Evolutionary conservation across 768 basidiomycete genomes (phyloP).

Genomic region (Leccinum obscurum): DNA sequence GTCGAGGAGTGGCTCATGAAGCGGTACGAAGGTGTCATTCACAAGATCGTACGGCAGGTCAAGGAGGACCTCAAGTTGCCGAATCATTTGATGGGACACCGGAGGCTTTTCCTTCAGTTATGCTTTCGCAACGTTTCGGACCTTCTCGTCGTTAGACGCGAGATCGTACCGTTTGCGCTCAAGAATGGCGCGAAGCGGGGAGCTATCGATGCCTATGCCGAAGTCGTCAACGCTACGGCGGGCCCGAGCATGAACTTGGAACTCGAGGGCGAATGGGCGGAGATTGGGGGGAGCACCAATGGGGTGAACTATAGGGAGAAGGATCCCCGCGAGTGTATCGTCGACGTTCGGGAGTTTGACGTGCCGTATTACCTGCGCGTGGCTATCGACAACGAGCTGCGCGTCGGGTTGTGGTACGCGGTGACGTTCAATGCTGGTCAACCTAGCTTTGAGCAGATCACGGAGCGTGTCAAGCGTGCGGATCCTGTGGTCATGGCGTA

Average conservation of each 20-base stretch:
- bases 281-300: constrained; percentile 41
- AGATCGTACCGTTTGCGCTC: constrained; percentile 85
- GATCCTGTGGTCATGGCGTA: constrained; percentile 99
- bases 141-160: constrained; percentile 82
- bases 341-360: constrained; percentile 95
- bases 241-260: constrained; percentile 65
- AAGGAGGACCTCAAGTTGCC: constrained; percentile 96
- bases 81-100: constrained; percentile 96
- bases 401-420: constrained; percentile 97
- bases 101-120: constrained; percentile 83
- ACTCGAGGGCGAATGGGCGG: constrained; percentile 64
- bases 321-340: constrained; percentile 89
- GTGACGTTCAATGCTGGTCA: constrained; percentile 82
- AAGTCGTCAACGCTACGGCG: constrained; percentile 84
- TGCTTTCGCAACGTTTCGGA: constrained; percentile 94
- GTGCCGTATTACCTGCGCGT: constrained; percentile 97
- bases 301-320: constrained; percentile 51
- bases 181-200: constrained; percentile 91
- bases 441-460: constrained; percentile 67
- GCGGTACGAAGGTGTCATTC: constrained; percentile 85
- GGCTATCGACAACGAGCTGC: constrained; percentile 98
- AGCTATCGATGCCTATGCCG: constrained; percentile 96
- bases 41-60: constrained; percentile 72
- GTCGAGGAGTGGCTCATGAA: constrained; percentile 97
- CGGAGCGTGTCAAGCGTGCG: constrained; percentile 93